Percentiles rank a stretch among this genome's conserved stretches.
Evolutionary conservation across 805 yeast species (phyloP).

Genomic region (Cyberlindnera mrakii): DNA sequence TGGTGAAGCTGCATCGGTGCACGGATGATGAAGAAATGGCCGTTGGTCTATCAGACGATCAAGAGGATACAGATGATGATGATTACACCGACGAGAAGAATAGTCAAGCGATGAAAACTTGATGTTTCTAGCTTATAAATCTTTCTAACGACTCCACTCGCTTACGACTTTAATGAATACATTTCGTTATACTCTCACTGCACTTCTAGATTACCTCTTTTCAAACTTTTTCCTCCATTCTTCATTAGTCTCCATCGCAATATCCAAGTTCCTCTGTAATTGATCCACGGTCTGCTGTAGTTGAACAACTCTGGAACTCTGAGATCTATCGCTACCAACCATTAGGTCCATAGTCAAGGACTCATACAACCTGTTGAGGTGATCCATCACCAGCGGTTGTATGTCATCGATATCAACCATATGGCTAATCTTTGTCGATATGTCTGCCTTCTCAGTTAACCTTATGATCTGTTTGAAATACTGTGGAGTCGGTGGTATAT

Average conservation of each 20-base stretch:
- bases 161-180: too few species aligned
- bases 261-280: slow-evolving; percentile 13
- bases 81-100: not conserved
- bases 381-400: slow-evolving; percentile 4
- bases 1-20: slow-evolving; percentile 17
- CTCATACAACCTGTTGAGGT: slow-evolving; percentile 15
- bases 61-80: not conserved
- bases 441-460: not conserved
- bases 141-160: too few species aligned
- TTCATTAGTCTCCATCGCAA: slow-evolving; percentile 22
- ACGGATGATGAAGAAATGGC: slow-evolving; percentile 4
- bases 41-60: not conserved
- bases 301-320: slow-evolving; percentile 3
- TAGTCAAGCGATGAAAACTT: too few species aligned
- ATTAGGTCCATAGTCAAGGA: slow-evolving; percentile 4
- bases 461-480: slow-evolving; percentile 8
- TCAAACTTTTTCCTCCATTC: slow-evolving; percentile 21
- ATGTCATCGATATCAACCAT: slow-evolving; percentile 5
- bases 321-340: not conserved
- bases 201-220: not conserved
- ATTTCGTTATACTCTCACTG: too few species aligned
- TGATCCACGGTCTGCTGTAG: slow-evolving; percentile 11
- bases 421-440: too few species aligned
- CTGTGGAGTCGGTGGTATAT: slow-evolving; percentile 15
- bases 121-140: too few species aligned